Percentiles rank a stretch among this genome's conserved stretches.
These are phyloP conservation scores for Lachnum nothofagi DNA, from an alignment of 2,329 filamentous ascomycete species.

Conservation along the genomic window DNA sequence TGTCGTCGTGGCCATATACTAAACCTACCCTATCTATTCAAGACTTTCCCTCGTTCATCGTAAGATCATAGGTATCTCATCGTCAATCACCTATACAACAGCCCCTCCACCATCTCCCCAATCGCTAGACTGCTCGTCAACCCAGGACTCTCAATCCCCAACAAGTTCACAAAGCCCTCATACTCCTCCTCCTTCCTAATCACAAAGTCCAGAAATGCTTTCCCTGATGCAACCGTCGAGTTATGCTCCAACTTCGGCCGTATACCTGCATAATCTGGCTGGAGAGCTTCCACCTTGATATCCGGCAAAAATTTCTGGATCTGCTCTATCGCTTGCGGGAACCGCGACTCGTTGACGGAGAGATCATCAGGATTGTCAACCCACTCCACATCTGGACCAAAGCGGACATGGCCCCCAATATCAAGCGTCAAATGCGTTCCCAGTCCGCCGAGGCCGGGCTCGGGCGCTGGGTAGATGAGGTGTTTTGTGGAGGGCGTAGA, in stretches of 20 bases:
- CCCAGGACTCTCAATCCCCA: conserved; percentile 91
- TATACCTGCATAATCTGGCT: conserved; percentile 85
- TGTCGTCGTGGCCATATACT: too few species aligned
- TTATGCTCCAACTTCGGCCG: conserved; percentile 70
- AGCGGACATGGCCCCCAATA: conserved; percentile 74
- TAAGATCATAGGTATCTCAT: too few species aligned
- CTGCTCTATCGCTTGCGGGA: conserved; percentile 64
- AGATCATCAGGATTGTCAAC: conserved; percentile 66
- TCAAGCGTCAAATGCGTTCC: conserved; percentile 94
- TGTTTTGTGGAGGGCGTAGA: conserved; percentile 61
- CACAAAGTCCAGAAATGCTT: conserved; percentile 78
- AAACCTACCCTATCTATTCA: too few species aligned
- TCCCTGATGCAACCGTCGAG: conserved; percentile 56
- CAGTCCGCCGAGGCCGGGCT: conserved; percentile 75
- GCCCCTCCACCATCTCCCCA: conserved; percentile 64
- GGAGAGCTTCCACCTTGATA: conserved; percentile 61
- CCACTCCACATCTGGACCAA: conserved; percentile 96
- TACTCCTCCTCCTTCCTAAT: conserved; percentile 73
- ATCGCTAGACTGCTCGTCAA: conserved; percentile 84
- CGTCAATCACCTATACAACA: conserved; percentile 29
- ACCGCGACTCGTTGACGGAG: conserved; percentile 56
- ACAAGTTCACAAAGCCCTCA: conserved; percentile 77
- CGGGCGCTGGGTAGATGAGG: conserved; percentile 81
- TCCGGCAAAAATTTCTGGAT: conserved; percentile 75
- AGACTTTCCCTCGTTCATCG: background rate